Base-by-base conservation (phyloP, 1,284 basidiomycete species). In the Sanghuangporus weigelae region DNA sequence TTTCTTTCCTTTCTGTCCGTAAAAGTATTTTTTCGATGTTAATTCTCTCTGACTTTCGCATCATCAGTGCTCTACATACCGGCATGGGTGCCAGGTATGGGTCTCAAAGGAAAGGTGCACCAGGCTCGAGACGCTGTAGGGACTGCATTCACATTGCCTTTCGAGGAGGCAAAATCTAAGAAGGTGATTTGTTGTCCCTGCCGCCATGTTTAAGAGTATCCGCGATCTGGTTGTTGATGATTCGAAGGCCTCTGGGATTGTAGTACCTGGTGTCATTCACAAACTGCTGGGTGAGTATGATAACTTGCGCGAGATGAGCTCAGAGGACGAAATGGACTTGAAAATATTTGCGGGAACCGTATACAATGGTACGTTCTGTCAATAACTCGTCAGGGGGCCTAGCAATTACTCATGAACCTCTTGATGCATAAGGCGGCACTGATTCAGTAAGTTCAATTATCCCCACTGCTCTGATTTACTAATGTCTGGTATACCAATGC, bases 351-450 rank as follows among this genome's bases (percentile, higher is more conserved):
- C 26, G 12, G 49, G 19, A 38, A 53, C 38, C 16, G 36, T 51
- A 36, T 50, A 60, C 38, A 50, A 39, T 60, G 58, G 58, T 60
- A 26, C 26, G 26, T 26, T 26, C 26, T 26, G 26, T 26, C 26
- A 26, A 26, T 26, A 26, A 26, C 26, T 26, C 26, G 26, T 26
- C 26, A 26, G 26, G 26, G 1, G 2, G 26, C 26, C 26, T 26
- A 26, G 26, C 26, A 26, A 26, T 26, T 26, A 26, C 26, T 26
- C 26, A 26, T 26, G 26, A 26, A 26, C 3, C 21, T 55, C 35
- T 4, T 11, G 8, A 11, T 46, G 16, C 16, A 73, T 81, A 16
- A 64, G 63, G 51, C 14, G 59, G 63, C 5, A 48, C 59, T 23
- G 63, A 64, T 19, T 56, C 63, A 11, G 63, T 64, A 23, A 7